Evolutionary conservation across 768 basidiomycete genomes (phyloP).

Genomic region (Tricholomella constricta): DNA sequence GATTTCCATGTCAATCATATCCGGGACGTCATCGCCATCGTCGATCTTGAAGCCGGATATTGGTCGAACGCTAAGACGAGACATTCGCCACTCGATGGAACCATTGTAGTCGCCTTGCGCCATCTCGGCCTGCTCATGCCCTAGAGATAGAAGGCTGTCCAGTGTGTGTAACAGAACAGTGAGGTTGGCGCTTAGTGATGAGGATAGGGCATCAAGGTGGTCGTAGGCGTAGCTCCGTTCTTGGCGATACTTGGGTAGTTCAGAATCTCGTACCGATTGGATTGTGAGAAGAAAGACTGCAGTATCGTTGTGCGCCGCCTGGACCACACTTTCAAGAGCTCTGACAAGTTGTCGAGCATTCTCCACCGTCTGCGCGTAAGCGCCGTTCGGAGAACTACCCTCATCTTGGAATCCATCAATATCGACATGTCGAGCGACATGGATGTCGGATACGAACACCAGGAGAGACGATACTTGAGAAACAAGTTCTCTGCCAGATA

Average conservation of each 20-base stretch:
- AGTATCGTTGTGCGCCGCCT: conserved; percentile 75
- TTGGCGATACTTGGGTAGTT: conserved; percentile 30
- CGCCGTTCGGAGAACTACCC: conserved; percentile 44
- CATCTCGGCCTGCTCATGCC: conserved; percentile 71
- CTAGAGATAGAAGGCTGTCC: conserved; percentile 61
- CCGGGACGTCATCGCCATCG: conserved; percentile 27
- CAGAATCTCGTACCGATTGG: conserved; percentile 51
- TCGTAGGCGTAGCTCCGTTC: conserved; percentile 41
- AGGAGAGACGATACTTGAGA: conserved; percentile 61
- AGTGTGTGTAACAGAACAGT: conserved; percentile 57
- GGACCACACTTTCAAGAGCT: conserved; percentile 67
- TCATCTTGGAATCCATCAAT: conserved; percentile 71
- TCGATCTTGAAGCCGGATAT: conserved; percentile 29
- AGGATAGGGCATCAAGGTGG: conserved; percentile 49
- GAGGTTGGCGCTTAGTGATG: conserved; percentile 59
- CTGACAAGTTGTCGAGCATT: conserved; percentile 69
- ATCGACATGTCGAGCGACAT: conserved; percentile 81
- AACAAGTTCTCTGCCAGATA: conserved; percentile 51
- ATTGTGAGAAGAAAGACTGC: conserved; percentile 58
- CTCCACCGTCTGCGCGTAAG: conserved; percentile 67
- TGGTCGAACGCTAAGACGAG: conserved; percentile 64
- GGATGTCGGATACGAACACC: conserved; percentile 63
- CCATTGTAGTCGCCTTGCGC: conserved; percentile 71
- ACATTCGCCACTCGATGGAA: conserved; percentile 78
- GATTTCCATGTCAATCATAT: conserved; percentile 59